Evolutionary conservation across 192 early-diverging fungal genomes (phyloP).

Genomic region (Entomortierella chlamydospora): DNA sequence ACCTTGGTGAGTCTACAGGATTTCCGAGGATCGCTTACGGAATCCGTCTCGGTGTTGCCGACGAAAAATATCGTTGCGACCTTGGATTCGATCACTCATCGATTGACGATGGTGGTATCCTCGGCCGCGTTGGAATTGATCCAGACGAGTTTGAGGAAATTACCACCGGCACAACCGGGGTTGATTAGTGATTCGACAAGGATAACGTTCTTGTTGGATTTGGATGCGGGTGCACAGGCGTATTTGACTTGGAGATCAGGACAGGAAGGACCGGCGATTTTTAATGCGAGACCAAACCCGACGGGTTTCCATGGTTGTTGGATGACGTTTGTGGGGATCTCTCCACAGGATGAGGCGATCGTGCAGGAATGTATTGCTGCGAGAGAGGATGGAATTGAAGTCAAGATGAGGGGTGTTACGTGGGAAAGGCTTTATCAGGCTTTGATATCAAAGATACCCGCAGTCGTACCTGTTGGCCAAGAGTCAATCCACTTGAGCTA

Average conservation of each 20-base stretch:
- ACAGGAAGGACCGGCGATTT: slow-evolving; percentile 37
- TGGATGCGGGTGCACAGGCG: slow-evolving; percentile 50
- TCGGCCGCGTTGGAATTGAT: slow-evolving; percentile 37
- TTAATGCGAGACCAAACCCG: slow-evolving; percentile 49
- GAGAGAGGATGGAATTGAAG: slow-evolving; percentile 43
- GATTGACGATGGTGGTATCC: slow-evolving; percentile 38
- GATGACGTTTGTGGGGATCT: slow-evolving; percentile 35
- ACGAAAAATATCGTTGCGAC: slow-evolving; percentile 52
- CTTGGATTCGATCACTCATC: slow-evolving; percentile 32
- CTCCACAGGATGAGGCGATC: slow-evolving; percentile 3
- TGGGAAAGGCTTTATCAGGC: slow-evolving; percentile 52
- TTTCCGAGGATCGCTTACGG: slow-evolving; percentile 41
- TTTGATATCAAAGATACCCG: slow-evolving; percentile 33
- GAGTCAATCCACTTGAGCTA: slow-evolving; percentile 43
- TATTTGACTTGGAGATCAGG: slow-evolving; percentile 45
- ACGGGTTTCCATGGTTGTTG: slow-evolving; percentile 49
- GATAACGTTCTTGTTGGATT: slow-evolving; percentile 37
- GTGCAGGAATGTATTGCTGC: slow-evolving; percentile 21
- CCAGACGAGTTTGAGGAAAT: slow-evolving; percentile 27
- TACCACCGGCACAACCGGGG: slow-evolving; percentile 29
- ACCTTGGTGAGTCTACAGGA: slow-evolving; percentile 22
- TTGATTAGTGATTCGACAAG: slow-evolving; percentile 24
- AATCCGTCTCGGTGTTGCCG: slow-evolving; percentile 11
- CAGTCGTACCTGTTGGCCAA: slow-evolving; percentile 34
- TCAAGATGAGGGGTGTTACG: slow-evolving; percentile 35